Conservation (phyloP, 176 grass and related monocot species). For the Carex pumila region DNA sequence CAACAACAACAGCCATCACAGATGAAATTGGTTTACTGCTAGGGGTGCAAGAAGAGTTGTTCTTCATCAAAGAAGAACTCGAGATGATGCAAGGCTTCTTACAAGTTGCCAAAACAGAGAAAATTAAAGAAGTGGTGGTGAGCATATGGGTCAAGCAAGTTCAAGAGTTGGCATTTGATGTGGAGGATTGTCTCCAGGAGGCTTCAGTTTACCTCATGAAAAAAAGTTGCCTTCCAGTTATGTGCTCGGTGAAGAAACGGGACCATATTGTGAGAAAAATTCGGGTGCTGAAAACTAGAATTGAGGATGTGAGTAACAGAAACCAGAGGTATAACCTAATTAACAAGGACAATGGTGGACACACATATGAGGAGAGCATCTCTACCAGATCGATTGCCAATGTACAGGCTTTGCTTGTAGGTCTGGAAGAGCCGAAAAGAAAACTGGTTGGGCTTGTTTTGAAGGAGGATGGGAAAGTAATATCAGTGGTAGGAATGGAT, state of each 20-base stretch:
- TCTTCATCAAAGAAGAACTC: constrained; percentile 31
- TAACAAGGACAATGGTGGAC: not conserved
- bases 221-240: not conserved
- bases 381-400: not conserved
- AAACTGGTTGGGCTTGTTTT: not conserved
- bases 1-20: not conserved
- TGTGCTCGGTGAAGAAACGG: not conserved
- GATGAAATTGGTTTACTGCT: constrained; percentile 29
- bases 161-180: no score
- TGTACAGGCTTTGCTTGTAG: not conserved
- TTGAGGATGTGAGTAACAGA: constrained; percentile 28
- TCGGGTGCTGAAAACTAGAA: constrained; percentile 9
- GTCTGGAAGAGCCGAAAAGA: not conserved
- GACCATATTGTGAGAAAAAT: not conserved
- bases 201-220: no score
- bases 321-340: constrained; percentile 13
- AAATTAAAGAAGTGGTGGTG: no score
- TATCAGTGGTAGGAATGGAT: constrained; percentile 25
- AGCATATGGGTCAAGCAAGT: no score
- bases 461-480: not conserved
- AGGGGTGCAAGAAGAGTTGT: not conserved
- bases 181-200: no score
- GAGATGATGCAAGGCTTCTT: constrained; percentile 38
- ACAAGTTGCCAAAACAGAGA: not conserved
- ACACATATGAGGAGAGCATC: no score